Percentiles rank a stretch among this genome's conserved stretches.
Evolutionary conservation across 1,284 basidiomycete species (phyloP).

Genomic region (Irpex sp.): DNA sequence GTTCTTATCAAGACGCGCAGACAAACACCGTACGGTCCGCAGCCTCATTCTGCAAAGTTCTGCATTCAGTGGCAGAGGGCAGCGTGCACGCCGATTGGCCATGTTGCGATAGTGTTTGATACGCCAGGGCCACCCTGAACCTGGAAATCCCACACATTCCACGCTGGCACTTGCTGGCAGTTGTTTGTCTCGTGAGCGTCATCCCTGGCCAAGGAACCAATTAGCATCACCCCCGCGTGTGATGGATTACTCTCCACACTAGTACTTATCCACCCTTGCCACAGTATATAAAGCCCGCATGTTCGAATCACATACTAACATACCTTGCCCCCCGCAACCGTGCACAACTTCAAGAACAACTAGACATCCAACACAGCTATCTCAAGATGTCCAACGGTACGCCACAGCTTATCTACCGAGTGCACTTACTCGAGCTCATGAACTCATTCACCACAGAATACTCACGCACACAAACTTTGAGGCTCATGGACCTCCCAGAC

Average conservation of each 20-base stretch:
- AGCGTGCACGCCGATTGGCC: background rate
- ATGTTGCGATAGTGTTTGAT: background rate
- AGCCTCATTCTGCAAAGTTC: background rate
- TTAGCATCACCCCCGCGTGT: no score
- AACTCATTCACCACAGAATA: background rate
- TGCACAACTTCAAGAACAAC: no score
- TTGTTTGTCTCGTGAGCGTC: no score
- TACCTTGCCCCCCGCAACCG: no score
- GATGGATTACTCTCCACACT: background rate
- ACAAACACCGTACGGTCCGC: background rate
- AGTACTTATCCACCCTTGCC: background rate
- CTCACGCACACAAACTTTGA: background rate
- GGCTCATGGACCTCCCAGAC: slow-evolving; percentile 9
- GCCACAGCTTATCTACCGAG: background rate
- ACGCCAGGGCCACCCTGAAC: background rate
- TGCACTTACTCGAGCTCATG: background rate
- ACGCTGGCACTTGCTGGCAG: no score
- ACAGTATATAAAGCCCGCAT: background rate
- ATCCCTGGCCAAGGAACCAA: no score
- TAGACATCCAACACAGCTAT: background rate
- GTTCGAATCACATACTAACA: background rate
- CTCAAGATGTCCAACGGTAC: background rate
- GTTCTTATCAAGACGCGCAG: slow-evolving; percentile 7
- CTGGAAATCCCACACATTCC: no score
- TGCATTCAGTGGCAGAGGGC: background rate